Evolutionary conservation across 2,329 filamentous ascomycete species (phyloP).

Genomic region (Cordyceps cicadae): DNA sequence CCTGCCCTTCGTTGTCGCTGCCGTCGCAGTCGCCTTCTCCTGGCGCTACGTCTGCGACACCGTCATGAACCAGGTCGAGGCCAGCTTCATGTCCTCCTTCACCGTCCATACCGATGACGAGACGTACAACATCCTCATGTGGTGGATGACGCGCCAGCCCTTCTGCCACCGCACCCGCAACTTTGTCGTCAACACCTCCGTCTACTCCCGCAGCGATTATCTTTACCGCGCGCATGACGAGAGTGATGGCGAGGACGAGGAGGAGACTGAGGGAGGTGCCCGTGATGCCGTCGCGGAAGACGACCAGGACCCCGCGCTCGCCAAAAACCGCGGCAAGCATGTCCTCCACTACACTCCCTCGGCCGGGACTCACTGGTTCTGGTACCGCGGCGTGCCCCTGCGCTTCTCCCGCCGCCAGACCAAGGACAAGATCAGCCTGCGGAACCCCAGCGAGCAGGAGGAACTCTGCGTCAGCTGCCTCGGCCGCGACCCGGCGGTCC

Average conservation of each 20-base stretch:
- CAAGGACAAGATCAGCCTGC: constrained; percentile 31
- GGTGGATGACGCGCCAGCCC: constrained; percentile 55
- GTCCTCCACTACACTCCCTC: constrained; percentile 56
- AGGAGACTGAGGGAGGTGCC: background rate
- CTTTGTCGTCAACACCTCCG: constrained; percentile 57
- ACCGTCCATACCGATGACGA: constrained; percentile 63
- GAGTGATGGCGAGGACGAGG: constrained; percentile 26
- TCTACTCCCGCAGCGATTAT: constrained; percentile 45
- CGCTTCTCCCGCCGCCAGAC: constrained; percentile 47
- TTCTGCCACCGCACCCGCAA: constrained; percentile 52
- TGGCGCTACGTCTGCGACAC: constrained; percentile 46
- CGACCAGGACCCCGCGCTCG: background rate
- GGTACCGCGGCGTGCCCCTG: constrained; percentile 52
- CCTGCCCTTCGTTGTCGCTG: constrained; percentile 46
- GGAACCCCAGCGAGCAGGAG: constrained; percentile 44
- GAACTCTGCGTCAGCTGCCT: constrained; percentile 54
- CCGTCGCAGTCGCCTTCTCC: constrained; percentile 40
- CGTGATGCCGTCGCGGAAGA: background rate
- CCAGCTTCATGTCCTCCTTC: constrained; percentile 56
- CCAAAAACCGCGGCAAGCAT: constrained; percentile 31
- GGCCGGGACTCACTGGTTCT: constrained; percentile 60
- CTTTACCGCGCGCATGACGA: constrained; percentile 41
- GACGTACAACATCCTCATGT: constrained; percentile 64
- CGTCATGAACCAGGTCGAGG: constrained; percentile 38
- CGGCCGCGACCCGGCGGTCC: constrained; percentile 49